A percentile compares a stretch with the other conserved stretches of the same genome.
These are phyloP conservation scores for Bruguiera gymnorhiza DNA, from an alignment of 345 rosid species.

Conservation along the genomic window DNA sequence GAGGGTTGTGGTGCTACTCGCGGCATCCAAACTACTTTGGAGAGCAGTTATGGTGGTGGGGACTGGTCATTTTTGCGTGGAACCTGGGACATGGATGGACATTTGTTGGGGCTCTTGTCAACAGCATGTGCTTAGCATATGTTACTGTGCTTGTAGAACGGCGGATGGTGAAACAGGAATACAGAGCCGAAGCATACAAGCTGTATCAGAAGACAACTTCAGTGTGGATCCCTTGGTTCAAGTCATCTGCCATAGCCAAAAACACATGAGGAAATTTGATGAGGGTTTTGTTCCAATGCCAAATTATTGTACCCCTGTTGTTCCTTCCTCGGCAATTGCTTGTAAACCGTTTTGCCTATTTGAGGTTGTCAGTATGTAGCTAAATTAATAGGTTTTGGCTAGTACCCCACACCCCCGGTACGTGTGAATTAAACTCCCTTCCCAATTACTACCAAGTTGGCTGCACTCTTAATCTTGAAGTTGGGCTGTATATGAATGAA, in stretches of 20 bases:
- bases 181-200: slow-evolving; percentile 83
- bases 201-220: slow-evolving; percentile 86
- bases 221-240: slow-evolving; percentile 95
- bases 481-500: too few species aligned
- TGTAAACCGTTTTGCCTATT: too few species aligned
- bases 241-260: slow-evolving; percentile 24
- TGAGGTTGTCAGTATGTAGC: slow-evolving; percentile 5
- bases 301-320: neutral
- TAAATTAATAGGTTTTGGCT: neutral
- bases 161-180: slow-evolving; percentile 69
- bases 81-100: slow-evolving; percentile 82
- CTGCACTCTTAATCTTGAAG: too few species aligned
- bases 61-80: slow-evolving; percentile 77
- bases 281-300: neutral
- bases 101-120: slow-evolving; percentile 57
- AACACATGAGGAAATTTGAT: slow-evolving; percentile 22
- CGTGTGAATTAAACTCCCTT: slow-evolving; percentile 1
- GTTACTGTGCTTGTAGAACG: slow-evolving; percentile 78
- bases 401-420: too few species aligned
- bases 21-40: slow-evolving; percentile 97
- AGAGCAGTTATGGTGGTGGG: slow-evolving; percentile 99
- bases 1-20: slow-evolving; percentile 75
- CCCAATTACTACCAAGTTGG: too few species aligned
- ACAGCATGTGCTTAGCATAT: slow-evolving; percentile 72
- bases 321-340: neutral